These are phyloP conservation scores for Pseudogymnoascus sp. DNA, from an alignment of 2,329 filamentous ascomycete genomes.

Conservation along the genomic window DNA sequence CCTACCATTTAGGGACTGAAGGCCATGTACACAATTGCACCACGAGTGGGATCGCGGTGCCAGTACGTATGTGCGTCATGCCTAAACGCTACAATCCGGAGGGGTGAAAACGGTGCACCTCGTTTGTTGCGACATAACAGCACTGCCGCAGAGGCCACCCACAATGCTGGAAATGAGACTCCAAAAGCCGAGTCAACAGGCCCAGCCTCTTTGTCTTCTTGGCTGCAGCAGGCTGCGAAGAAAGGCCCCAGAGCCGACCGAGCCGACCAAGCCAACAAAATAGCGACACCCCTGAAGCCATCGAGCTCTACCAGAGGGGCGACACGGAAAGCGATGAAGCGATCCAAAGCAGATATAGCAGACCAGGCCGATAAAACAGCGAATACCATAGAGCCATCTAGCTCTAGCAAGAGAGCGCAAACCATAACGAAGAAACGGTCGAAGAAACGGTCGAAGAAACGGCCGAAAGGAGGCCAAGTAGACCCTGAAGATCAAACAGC, in stretches of 20 bases:
- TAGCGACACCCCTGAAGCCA: neutral
- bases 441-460: neutral
- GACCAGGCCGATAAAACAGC: neutral
- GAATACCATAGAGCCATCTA: no score
- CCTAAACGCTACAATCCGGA: neutral
- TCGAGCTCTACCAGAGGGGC: neutral
- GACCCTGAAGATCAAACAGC: neutral
- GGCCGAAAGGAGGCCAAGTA: neutral
- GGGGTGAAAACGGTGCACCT: neutral
- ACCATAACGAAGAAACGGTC: neutral
- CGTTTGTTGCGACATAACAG: neutral
- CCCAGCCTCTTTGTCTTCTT: neutral
- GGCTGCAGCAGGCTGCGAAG: neutral
- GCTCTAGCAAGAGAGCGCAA: neutral
- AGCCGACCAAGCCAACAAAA: neutral
- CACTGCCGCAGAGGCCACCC: neutral
- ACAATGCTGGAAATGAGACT: neutral
- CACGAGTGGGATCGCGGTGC: conserved; percentile 2
- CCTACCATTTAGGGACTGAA: neutral
- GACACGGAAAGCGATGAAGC: neutral
- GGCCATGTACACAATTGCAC: conserved; percentile 2
- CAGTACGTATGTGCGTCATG: neutral
- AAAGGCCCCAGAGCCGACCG: neutral
- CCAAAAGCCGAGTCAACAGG: neutral
- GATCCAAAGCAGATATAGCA: neutral